Percentiles rank a stretch among this genome's conserved stretches.
These are phyloP conservation scores for Drechslerella dactyloides DNA, from an alignment of 2,329 filamentous ascomycete species.

Conservation along the genomic window DNA sequence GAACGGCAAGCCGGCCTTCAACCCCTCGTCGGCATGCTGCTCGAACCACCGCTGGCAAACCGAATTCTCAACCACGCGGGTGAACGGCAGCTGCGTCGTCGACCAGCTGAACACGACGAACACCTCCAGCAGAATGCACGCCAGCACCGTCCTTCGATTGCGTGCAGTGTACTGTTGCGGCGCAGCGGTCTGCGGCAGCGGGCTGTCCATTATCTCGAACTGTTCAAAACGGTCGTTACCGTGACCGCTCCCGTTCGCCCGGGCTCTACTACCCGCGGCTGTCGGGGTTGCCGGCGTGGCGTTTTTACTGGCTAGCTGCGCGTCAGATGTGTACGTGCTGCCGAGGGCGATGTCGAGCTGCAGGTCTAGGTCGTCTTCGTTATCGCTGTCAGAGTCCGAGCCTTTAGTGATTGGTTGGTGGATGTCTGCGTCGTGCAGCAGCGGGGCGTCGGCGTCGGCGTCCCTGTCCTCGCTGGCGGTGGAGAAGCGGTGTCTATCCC, in stretches of 20 bases:
- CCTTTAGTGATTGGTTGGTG: background rate
- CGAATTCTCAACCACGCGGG: slow-evolving; percentile 42
- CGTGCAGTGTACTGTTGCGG: slow-evolving; percentile 26
- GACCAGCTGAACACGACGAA: slow-evolving; percentile 43
- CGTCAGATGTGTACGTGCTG: background rate
- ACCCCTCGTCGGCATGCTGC: background rate
- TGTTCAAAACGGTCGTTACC: slow-evolving; percentile 10
- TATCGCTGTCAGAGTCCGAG: background rate
- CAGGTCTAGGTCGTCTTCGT: background rate
- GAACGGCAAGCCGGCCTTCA: slow-evolving; percentile 21
- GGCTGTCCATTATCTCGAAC: slow-evolving; percentile 46
- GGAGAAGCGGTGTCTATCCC: background rate
- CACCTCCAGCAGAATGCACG: slow-evolving; percentile 41
- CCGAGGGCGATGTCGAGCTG: background rate
- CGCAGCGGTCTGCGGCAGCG: slow-evolving; percentile 6
- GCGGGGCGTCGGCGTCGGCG: background rate
- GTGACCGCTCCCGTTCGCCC: too few species aligned
- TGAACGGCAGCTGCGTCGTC: slow-evolving; percentile 36
- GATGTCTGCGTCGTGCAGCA: slow-evolving; percentile 1
- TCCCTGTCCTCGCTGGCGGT: background rate
- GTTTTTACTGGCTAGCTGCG: background rate
- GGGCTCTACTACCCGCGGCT: background rate
- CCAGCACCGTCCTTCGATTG: slow-evolving; percentile 21
- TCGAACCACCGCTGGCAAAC: slow-evolving; percentile 48
- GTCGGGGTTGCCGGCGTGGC: background rate